Evolutionary conservation across 352 stramenopile genomes (phyloP).

Genomic region (Saprolegnia parasitica): DNA sequence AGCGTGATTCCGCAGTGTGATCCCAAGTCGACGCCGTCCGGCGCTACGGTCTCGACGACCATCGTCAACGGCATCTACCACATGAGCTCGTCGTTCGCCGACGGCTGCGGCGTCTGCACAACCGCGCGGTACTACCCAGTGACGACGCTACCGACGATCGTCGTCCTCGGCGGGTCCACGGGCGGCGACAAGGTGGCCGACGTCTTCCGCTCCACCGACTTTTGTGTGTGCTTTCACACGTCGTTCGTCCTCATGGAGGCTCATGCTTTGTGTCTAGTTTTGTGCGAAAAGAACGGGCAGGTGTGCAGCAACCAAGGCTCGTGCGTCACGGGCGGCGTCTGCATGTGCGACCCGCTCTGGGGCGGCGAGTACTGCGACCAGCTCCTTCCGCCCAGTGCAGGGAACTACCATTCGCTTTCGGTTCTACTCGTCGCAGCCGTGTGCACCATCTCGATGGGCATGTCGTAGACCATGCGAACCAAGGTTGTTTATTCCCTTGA

Average conservation of each 20-base stretch:
- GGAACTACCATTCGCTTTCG: background rate
- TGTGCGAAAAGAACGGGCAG: conserved; percentile 63
- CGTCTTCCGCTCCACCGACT: conserved; percentile 58
- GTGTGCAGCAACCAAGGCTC: conserved; percentile 63
- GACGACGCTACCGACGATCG: conserved; percentile 50
- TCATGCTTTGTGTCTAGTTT: conserved; percentile 38
- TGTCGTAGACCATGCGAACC: no score
- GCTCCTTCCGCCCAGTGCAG: background rate
- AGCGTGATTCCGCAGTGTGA: conserved; percentile 66
- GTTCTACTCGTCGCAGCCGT: background rate
- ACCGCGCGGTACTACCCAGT: conserved; percentile 50
- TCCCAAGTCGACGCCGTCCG: conserved; percentile 34
- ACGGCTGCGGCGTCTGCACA: conserved; percentile 59
- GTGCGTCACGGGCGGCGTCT: conserved; percentile 61
- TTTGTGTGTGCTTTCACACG: conserved; percentile 40
- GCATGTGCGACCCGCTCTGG: conserved; percentile 57
- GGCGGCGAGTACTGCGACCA: conserved; percentile 53
- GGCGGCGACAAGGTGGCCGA: conserved; percentile 71
- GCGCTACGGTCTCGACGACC: conserved; percentile 37
- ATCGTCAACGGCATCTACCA: conserved; percentile 45
- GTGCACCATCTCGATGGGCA: no score
- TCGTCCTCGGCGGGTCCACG: conserved; percentile 64
- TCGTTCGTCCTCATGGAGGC: background rate
- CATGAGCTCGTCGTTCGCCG: conserved; percentile 57
- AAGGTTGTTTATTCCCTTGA: no score